These are phyloP conservation scores for Aegilops sharonensis DNA, from an alignment of 176 grass and related monocot species.

Conservation along the genomic window DNA sequence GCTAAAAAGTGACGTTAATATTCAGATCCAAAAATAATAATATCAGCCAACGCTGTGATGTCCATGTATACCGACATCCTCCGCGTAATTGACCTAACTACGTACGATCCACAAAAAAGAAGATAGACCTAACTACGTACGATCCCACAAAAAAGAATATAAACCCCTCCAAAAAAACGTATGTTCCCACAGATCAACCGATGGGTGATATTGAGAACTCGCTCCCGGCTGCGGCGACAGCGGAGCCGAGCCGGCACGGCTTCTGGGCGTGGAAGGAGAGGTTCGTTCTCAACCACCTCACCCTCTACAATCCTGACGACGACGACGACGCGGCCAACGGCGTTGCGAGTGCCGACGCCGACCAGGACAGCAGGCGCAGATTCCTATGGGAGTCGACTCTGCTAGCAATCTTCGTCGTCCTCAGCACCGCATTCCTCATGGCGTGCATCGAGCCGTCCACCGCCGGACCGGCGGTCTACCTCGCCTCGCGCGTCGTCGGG, in stretches of 20 bases:
- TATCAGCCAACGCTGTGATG: too few species aligned
- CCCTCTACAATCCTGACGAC: neutral
- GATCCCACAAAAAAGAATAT: too few species aligned
- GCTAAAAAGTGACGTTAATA: too few species aligned
- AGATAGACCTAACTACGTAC: too few species aligned
- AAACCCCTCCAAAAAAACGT: too few species aligned
- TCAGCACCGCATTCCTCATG: neutral
- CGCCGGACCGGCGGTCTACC: too few species aligned
- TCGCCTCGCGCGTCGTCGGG: too few species aligned
- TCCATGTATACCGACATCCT: too few species aligned
- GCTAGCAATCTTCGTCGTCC: neutral
- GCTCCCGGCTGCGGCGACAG: neutral
- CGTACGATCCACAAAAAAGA: too few species aligned
- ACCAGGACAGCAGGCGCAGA: neutral
- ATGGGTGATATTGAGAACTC: neutral
- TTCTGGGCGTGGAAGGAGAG: neutral
- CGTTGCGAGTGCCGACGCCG: neutral
- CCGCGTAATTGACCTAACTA: too few species aligned
- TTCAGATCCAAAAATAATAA: too few species aligned
- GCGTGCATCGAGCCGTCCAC: neutral
- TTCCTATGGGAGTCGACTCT: neutral
- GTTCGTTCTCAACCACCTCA: neutral
- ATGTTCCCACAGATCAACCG: neutral
- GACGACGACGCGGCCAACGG: neutral
- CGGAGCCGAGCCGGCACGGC: neutral